A percentile compares a stretch with the other conserved stretches of the same genome.
phyloP scores from a whole-genome alignment of 2,329 filamentous ascomycete genomes.

The Penicillium sp. region DNA sequence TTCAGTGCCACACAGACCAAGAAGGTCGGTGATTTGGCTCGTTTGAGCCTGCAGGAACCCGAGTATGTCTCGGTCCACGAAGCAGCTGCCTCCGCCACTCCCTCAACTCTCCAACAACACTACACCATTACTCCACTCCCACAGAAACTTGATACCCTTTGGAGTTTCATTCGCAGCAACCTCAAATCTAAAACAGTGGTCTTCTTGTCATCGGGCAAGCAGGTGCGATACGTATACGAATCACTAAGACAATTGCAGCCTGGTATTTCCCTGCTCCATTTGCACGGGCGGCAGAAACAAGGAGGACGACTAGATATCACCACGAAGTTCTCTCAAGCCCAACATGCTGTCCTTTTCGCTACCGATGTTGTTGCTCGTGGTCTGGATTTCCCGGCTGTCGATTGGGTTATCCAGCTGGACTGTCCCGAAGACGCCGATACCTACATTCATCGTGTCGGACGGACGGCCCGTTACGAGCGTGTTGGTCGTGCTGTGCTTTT shows the following conservation, averaged over 20 bases:
- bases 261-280: slow-evolving; percentile 85
- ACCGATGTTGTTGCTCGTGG: slow-evolving; percentile 94
- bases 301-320: slow-evolving; percentile 84
- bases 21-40: slow-evolving; percentile 84
- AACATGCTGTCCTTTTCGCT: slow-evolving; percentile 84
- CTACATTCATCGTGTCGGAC: slow-evolving; percentile 93
- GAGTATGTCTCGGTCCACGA: slow-evolving; percentile 96
- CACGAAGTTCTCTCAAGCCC: slow-evolving; percentile 72
- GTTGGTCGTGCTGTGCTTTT: slow-evolving; percentile 86
- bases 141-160: slow-evolving; percentile 88
- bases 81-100: slow-evolving; percentile 73
- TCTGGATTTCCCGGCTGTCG: slow-evolving; percentile 91
- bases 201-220: slow-evolving; percentile 91
- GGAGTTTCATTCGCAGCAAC: slow-evolving; percentile 86
- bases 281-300: slow-evolving; percentile 93
- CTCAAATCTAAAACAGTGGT: slow-evolving; percentile 93
- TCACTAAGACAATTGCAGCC: slow-evolving; percentile 89
- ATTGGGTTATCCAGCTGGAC: slow-evolving; percentile 99
- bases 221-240: slow-evolving; percentile 94
- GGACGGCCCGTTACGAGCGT: slow-evolving; percentile 89
- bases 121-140: slow-evolving; percentile 82
- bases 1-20: slow-evolving; percentile 97
- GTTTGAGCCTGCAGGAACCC: slow-evolving; percentile 81
- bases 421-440: slow-evolving; percentile 96
- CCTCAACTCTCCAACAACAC: slow-evolving; percentile 79